Base-by-base conservation (phyloP, 73 alveolate genomes). In the Effrenium voratum region DNA sequence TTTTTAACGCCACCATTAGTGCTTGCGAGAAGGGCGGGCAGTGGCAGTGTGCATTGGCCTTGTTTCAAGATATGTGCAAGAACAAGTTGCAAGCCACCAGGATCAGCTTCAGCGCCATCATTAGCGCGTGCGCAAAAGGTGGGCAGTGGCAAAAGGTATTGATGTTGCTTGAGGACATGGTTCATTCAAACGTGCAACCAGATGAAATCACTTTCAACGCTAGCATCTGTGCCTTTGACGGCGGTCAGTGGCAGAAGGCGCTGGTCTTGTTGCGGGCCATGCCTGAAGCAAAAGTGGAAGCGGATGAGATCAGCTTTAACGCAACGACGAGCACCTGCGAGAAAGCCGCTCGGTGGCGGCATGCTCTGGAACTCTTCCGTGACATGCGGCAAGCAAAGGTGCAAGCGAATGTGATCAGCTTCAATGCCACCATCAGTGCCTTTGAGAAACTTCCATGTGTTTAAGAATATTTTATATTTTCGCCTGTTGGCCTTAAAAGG, bases 11-110 rank as follows among this genome's bases (percentile, higher is more conserved):
- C 24, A 66, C 90, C 70, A 79, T 79, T 44, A 79, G 90, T 46
- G 44, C 52, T 46, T 79, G 90, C 68, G 90, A 79, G 90, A 79
- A 79, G 90, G 90, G 90, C 40, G 5, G 68, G 5, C 90, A 79
- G 44, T 79, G 90, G 90, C 28, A 60, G 34, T 45, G 46, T 60
- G 90, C 90, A 57, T 22, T 55, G 68, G 68, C 12, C 68, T 55
- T 22, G 22, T 15, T 55, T 12, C 30, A 55, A 12, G 30, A 12
- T 15, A 22, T 12, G 68, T 55, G 30, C 68, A 12, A 12, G 22
- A 22, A 57, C 16, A 30, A 30, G 72, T 22, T 57, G 72, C 28
- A 30, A 30, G 72, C 6, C 28, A 2, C 28, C 72, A 57, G 28
- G 72, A 30, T 57, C 45, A 70, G 40, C 52, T n/a, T 12, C n/a